Conservation (phyloP, 1,284 basidiomycete species). For the Puccinia coronata region DNA sequence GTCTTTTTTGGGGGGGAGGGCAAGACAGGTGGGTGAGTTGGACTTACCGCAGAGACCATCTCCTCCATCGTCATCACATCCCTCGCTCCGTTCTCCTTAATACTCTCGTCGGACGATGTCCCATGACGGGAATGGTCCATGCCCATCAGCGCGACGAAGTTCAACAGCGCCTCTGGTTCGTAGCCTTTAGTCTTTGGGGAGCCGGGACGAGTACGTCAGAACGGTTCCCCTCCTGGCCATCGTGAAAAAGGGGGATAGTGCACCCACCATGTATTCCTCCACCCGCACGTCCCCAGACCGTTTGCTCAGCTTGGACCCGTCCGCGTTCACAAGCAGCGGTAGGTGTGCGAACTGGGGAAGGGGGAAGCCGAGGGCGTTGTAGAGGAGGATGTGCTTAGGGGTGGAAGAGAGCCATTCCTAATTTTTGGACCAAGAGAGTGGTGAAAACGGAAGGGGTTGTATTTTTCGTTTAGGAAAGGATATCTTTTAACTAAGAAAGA, state of each 20-base stretch:
- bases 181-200: conserved; percentile 67
- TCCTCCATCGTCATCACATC: conserved; percentile 67
- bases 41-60: conserved; percentile 66
- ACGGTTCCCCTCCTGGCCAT: neutral
- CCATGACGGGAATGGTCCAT: conserved; percentile 67
- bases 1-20: too few species aligned
- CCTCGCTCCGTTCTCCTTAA: too few species aligned
- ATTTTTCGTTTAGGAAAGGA: neutral
- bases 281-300: conserved; percentile 85
- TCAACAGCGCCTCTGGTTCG: conserved; percentile 84
- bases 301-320: conserved; percentile 94
- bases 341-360: conserved; percentile 87
- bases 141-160: conserved; percentile 89
- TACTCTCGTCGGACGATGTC: too few species aligned
- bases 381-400: conserved; percentile 88
- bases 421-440: neutral
- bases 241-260: neutral
- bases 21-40: neutral
- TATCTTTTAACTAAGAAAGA: too few species aligned
- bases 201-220: neutral
- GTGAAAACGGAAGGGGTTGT: neutral
- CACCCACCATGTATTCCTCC: conserved; percentile 75
- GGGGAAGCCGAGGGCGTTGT: conserved; percentile 71
- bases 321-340: conserved; percentile 82
- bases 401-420: conserved; percentile 95